Evolutionary conservation across 2,329 filamentous ascomycete species (phyloP), one percentile per base, ranked within the genome.

Genomic region (Diplodia mutila): DNA sequence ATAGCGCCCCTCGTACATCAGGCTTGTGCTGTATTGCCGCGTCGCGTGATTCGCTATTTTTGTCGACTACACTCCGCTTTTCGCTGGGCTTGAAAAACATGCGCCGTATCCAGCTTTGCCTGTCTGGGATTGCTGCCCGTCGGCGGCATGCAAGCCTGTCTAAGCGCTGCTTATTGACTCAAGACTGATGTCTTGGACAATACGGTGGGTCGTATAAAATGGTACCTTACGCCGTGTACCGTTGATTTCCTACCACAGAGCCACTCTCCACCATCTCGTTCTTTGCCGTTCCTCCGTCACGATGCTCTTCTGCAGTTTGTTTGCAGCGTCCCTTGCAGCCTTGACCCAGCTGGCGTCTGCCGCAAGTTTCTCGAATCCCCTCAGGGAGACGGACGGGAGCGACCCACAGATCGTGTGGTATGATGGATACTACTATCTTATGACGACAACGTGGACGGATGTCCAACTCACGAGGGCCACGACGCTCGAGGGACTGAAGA

Each of bases 381-480:
- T 87, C 57, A 81, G 82, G 37, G 76, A 78, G 16, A 80, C 79
- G 0, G 80, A 84, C 39, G 85, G 86, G 5, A 82, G 80, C 25
- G 85, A 87, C 69, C 85, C 86, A 0, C 83, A 83, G 69, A 81
- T 87, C 6, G 81, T 82, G 1, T 87, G 82, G 65, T 80, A 79
- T 0, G 83, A 80, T 14, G 85, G 85, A 0, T 87, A 84, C 70
- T 88, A 87, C 75, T 87, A 87, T 69, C 78, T 88, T 27, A 81
- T 86, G 70, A 84, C 84, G 0, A 87, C 85, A 0, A 84, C 84
- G 27, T 88, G 84, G 85, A 82, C 77, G 1, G 79, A 88, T 69
- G 77, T 89, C 18, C 79, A 85, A 69, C 81, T 89, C 18, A 82
- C 84, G 0, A 80, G 85, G 0, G 81, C 86, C 0, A 84, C 77